Base-by-base conservation (phyloP, 441 rosid genomes). In the Erodium moschatum region DNA sequence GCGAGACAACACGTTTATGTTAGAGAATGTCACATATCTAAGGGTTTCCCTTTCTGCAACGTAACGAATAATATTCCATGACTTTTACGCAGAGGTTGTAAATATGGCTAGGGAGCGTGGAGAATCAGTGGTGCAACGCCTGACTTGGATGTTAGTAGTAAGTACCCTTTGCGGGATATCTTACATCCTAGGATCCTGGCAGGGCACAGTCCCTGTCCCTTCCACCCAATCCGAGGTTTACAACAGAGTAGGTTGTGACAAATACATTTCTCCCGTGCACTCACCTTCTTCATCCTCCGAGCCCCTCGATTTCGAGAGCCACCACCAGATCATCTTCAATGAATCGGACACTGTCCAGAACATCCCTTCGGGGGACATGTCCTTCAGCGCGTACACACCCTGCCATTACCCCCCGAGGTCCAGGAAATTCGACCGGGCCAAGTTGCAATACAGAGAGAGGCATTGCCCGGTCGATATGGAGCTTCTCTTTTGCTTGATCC, bases 101-200 rank as follows among this genome's bases (percentile, higher is more conserved):
- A 19, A 90, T 90, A 29, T 29, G 94, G 87, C 81, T 19, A 90
- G 81, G 82, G 94, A 86, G 70, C 74, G 83, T 67, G 70, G 79
- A 44, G 91, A 88, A 74, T 84, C 82, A 8, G 86, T 83, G 76
- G 83, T 87, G 76, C 91, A 71, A 77, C 87, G 89, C 52, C 80
- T 93, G 31, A 85, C 90, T 50, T 87, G 86, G 92, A 73, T 90
- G 42, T 76, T 89, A 0, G 94, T 88, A 38, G 87, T 86, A 12
- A 83, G 96, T 29, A 90, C 90, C 48, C 93, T 93, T 40, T 93
- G 97, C 73, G 77, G 89, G 65, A 66, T 91, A 77, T 93, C 85
- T 67, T 90, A 90, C 67, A 80, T 84, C 72, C 67, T 93, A 76
- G 96, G 98, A 54, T 85, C 96, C 46, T 90, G 97, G 98, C 95